Base-by-base conservation (phyloP, 331 rosid genomes). In the Quercus tomentella region DNA sequence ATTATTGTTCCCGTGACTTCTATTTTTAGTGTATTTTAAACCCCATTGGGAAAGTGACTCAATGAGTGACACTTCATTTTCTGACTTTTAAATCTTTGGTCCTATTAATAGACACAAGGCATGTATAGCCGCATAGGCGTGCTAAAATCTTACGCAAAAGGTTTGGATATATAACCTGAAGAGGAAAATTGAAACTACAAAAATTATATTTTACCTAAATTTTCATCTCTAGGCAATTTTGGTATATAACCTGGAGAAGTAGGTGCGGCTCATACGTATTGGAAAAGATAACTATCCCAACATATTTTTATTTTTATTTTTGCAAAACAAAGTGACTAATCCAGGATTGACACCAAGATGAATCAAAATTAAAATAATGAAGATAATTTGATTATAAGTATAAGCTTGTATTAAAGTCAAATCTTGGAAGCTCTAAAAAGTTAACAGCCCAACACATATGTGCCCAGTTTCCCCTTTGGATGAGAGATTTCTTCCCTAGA, bases 231-330 rank as follows among this genome's bases (percentile, higher is more conserved):
- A 28, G 62, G 31, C 5, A 23, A 17, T 37, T 74, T 11, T 15
- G 2, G 35, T 30, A 21, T 80, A 21, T 54, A 71, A 72, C 75
- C 84, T 35, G 74, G 17, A 25, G 43, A 61, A 52, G 69, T 31
- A 35, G 80, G 77, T 75, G 56, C n/a, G 52, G 18, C 20, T 14
- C 20, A 56, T 54, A 54, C 30, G 43, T 43, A n/a, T 21, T 6
- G 55, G 2, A 65, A 4, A 33, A 66, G 33, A 65, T 16, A 72
- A 60, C 41, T 58, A 6, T 18, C 21, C 51, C 23, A 10, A 41
- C 45, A 75, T 41, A 41, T 37, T 76, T 26, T 76, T 20, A 41
- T 41, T 45, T 6, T 0, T 0, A 33, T 33, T 49, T 45, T 11
- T 23, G 23, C 23, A 31, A 16, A 65, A 17, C 45, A 16, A 43